Evolutionary conservation across 2,329 filamentous ascomycete species (phyloP), one percentile per base, ranked within the genome.

Genomic region (Aspergillus clavatus): DNA sequence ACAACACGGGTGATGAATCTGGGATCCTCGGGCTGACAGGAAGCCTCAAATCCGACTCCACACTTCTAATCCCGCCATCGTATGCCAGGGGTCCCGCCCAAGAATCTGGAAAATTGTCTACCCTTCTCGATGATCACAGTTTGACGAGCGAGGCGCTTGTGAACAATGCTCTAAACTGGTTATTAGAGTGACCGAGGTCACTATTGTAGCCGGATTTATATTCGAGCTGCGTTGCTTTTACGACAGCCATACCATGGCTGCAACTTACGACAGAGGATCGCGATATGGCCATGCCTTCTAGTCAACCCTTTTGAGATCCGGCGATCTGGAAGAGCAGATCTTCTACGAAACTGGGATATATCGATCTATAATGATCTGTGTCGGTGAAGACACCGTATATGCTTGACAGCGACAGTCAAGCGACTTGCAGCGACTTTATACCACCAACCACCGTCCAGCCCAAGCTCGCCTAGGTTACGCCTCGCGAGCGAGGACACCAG

Each of bases 151-250:
- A 55, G 27, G 49, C 47, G 5, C 40, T 57, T 21, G 51, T 54
- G 7, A 45, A 55, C 38, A 52, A 53, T 36, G 54, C 53, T 18
- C 28, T 57, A 16, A 48, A 48, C 16, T 57, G 54, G 53, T 42
- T 55, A 16, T 38, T 55, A 16, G 51, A 54, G 26, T 48, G 37
- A n/a, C n/a, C n/a, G n/a, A n/a, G n/a, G 22, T 21, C 19, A 16
- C 31, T 16, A 2, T 16, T 35, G 6, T 7, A 18, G 14, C 7
- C 31, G 16, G 31, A 18, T 16, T 18, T 1, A 16, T 2, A 33
- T 4, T 33, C 29, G 16, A 35, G 31, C 31, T 35, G 31, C n/a
- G 8, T 8, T 16, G n/a, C n/a, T 19, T 18, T 16, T 18, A 19
- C 8, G 2, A 18, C 31, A 35, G 18, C 16, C 18, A 11, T 35